phyloP scores from a whole-genome alignment of 495 filamentous ascomycete genomes.

The Opeltia flavorubescens region DNA sequence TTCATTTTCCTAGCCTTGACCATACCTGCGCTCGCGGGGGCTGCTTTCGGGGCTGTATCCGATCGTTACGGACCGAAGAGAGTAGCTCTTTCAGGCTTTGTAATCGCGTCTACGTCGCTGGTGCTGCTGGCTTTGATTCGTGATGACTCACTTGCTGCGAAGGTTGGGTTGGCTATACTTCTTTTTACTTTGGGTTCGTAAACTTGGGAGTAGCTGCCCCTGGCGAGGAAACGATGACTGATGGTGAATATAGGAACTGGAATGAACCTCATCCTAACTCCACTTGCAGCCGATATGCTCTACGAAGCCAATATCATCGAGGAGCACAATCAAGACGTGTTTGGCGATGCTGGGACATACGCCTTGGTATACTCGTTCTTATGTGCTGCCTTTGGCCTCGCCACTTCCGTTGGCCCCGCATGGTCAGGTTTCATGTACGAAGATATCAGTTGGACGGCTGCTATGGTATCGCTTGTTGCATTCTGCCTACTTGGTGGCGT shows the following conservation, averaged over 20 bases:
- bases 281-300: background rate
- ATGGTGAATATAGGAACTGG: no score
- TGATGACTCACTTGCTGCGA: no score
- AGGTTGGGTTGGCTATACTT: no score
- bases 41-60: constrained; percentile 33
- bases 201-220: no score
- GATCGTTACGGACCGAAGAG: constrained; percentile 48
- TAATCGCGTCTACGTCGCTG: constrained; percentile 35
- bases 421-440: background rate
- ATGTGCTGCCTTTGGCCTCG: background rate
- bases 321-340: background rate
- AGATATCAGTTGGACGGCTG: background rate
- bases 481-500: constrained; percentile 1
- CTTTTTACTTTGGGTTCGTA: no score
- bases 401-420: background rate
- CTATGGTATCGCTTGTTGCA: background rate
- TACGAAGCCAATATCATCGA: constrained; percentile 1
- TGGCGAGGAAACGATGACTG: no score
- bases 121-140: constrained; percentile 44
- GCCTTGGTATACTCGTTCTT: constrained; percentile 2
- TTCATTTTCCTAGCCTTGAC: constrained; percentile 49
- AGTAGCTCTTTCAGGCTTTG: constrained; percentile 40
- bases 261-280: constrained; percentile 1
- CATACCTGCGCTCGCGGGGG: constrained; percentile 40
- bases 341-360: background rate